Percentiles rank a stretch among this genome's conserved stretches.
phyloP scores from a whole-genome alignment of 1,284 basidiomycete species.

The Rhizoctonia solani region DNA sequence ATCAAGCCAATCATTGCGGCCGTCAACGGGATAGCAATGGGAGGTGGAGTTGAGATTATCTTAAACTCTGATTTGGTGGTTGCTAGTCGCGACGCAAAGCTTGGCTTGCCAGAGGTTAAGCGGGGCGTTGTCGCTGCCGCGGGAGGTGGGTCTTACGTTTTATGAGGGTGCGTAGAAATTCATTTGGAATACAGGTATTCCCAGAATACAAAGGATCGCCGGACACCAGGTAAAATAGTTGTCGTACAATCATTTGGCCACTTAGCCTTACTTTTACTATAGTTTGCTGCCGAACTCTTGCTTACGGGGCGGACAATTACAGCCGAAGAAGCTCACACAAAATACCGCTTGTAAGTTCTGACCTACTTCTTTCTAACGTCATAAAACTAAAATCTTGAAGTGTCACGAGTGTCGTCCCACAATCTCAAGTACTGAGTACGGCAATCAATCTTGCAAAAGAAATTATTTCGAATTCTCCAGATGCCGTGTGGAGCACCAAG shows the following conservation, averaged over 20 bases:
- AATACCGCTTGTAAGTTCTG: conserved; percentile 72
- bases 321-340: conserved; percentile 67
- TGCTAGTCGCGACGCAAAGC: conserved; percentile 69
- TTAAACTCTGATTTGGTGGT: conserved; percentile 84
- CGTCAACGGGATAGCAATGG: conserved; percentile 77
- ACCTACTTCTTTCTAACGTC: conserved; percentile 37
- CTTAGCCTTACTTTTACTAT: conserved; percentile 3
- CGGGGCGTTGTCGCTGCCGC: conserved; percentile 75
- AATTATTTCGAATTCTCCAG: conserved; percentile 73
- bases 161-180: conserved; percentile 36
- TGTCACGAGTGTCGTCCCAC: conserved; percentile 69
- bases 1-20: conserved; percentile 83
- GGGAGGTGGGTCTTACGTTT: conserved; percentile 60
- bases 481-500: conserved; percentile 79
- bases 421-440: conserved; percentile 58
- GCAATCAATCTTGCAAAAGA: conserved; percentile 67
- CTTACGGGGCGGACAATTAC: conserved; percentile 69
- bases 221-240: conserved; percentile 64
- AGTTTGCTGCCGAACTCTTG: conserved; percentile 79
- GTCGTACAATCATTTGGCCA: neutral
- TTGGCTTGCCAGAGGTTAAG: conserved; percentile 81
- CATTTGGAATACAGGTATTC: conserved; percentile 48
- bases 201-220: conserved; percentile 60
- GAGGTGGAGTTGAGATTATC: conserved; percentile 79
- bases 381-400: conserved; percentile 49